Evolutionary conservation across 208 protist species (phyloP).

Genomic region (Wallacemonas sp.): DNA sequence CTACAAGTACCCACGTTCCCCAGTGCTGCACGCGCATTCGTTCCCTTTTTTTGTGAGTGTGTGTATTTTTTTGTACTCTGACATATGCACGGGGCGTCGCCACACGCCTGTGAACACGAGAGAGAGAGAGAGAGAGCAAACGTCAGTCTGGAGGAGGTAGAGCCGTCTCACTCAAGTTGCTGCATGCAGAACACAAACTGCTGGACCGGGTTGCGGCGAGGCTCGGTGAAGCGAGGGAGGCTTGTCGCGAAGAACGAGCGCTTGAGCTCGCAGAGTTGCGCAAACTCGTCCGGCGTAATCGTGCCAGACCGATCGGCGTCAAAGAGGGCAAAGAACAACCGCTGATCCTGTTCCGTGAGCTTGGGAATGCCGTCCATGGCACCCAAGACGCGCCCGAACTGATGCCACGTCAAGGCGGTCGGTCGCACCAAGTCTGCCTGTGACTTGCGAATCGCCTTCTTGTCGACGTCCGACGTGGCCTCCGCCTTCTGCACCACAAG

Average conservation of each 20-base stretch:
- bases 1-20: background rate
- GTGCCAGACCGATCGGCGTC: slow-evolving; percentile 59
- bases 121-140: slow-evolving; percentile 14
- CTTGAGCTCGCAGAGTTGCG: slow-evolving; percentile 42
- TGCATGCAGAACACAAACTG: slow-evolving; percentile 81
- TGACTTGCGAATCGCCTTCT: slow-evolving; percentile 1
- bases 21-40: background rate
- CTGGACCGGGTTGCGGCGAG: slow-evolving; percentile 55
- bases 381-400: slow-evolving; percentile 54
- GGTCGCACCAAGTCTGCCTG: slow-evolving; percentile 35
- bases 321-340: slow-evolving; percentile 50
- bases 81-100: too few species aligned
- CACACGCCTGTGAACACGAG: background rate
- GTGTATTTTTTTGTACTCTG: background rate
- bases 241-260: slow-evolving; percentile 45
- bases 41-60: too few species aligned
- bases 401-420: slow-evolving; percentile 42
- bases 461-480: background rate
- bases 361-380: slow-evolving; percentile 30
- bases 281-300: slow-evolving; percentile 65
- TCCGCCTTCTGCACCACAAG: slow-evolving; percentile 5
- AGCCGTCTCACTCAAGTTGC: slow-evolving; percentile 55
- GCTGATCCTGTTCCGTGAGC: slow-evolving; percentile 38
- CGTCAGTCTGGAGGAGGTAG: background rate
- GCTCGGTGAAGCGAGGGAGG: slow-evolving; percentile 53